Evolutionary conservation across 2,329 filamentous ascomycete genomes (phyloP).

Genomic region (Fonsecaea multimorphosa): DNA sequence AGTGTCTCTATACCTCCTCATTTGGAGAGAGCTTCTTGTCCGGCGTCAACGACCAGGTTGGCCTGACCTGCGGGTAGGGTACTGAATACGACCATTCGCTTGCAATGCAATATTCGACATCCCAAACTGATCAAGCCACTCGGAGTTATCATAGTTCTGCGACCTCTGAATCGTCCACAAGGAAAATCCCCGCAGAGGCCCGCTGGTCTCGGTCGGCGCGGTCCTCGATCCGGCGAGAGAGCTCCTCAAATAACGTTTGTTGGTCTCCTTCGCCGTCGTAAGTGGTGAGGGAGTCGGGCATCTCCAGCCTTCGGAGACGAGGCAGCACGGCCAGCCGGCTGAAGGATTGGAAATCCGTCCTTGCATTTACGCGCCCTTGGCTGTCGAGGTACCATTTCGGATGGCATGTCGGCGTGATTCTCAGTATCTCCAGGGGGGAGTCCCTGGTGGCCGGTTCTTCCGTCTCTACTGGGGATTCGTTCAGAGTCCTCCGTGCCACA

Average conservation of each 20-base stretch:
- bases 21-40: not conserved
- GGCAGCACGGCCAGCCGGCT: slow-evolving; percentile 18
- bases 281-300: slow-evolving; percentile 6
- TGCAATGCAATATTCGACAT: not conserved
- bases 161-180: slow-evolving; percentile 5
- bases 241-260: not conserved
- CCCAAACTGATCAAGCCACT: not conserved
- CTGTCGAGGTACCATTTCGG: not conserved
- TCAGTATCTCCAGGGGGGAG: not conserved
- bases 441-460: not conserved
- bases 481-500: not conserved
- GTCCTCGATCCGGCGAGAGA: slow-evolving; percentile 13
- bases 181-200: slow-evolving; percentile 21
- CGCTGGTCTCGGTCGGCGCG: slow-evolving; percentile 13
- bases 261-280: slow-evolving; percentile 1
- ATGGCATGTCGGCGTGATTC: not conserved
- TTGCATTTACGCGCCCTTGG: not conserved
- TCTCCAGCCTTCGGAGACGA: slow-evolving; percentile 21
- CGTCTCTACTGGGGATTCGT: not conserved
- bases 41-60: not conserved
- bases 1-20: not conserved
- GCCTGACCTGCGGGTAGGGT: not conserved
- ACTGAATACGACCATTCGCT: not conserved
- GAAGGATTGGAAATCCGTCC: not conserved
- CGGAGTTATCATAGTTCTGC: not conserved